phyloP scores from a whole-genome alignment of 2,329 filamentous ascomycete genomes.

The Paecilomyces sp. region DNA sequence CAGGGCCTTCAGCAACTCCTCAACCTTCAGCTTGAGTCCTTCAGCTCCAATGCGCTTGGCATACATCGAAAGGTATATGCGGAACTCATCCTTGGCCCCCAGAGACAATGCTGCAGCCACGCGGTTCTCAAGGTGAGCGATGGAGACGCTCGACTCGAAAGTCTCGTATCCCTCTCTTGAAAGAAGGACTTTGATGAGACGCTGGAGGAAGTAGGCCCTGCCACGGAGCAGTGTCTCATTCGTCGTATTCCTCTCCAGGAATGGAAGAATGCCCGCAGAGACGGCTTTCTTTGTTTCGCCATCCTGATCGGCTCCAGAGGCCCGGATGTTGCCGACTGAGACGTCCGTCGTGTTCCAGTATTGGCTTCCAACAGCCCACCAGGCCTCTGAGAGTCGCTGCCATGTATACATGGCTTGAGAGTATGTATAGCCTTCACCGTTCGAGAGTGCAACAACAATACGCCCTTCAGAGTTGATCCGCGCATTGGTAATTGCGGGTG shows the following conservation, averaged over 20 bases:
- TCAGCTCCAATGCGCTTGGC: constrained; percentile 91
- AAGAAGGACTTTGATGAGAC: constrained; percentile 81
- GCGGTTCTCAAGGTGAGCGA: constrained; percentile 91
- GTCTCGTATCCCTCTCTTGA: constrained; percentile 86
- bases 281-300: constrained; percentile 50
- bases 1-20: constrained; percentile 78
- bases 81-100: constrained; percentile 84
- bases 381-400: constrained; percentile 92
- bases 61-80: constrained; percentile 95
- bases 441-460: constrained; percentile 82
- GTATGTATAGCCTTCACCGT: constrained; percentile 91
- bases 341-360: constrained; percentile 99
- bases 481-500: constrained; percentile 81
- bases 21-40: constrained; percentile 77
- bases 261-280: constrained; percentile 87
- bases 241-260: constrained; percentile 89
- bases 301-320: constrained; percentile 58
- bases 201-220: constrained; percentile 81
- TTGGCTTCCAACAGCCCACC: constrained; percentile 97
- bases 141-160: constrained; percentile 84
- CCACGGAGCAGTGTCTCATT: constrained; percentile 87
- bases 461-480: constrained; percentile 83
- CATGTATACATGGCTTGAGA: constrained; percentile 78
- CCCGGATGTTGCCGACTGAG: constrained; percentile 71
- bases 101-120: constrained; percentile 82